Evolutionary conservation across 2,329 filamentous ascomycete species (phyloP).

Genomic region (Septoria petroselini): DNA sequence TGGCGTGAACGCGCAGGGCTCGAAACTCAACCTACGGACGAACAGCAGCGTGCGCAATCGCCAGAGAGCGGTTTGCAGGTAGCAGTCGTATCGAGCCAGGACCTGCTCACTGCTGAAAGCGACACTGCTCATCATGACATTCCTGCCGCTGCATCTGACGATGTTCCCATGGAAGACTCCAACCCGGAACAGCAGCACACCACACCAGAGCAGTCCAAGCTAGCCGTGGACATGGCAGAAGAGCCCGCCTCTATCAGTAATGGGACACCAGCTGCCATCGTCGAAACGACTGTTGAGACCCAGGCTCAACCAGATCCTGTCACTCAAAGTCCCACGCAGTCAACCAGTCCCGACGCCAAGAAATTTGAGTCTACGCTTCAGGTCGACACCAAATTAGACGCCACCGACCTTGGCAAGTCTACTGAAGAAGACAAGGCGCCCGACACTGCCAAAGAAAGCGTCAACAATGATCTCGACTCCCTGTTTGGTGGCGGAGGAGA

Average conservation of each 20-base stretch:
- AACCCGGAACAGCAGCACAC: slow-evolving; percentile 10
- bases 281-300: background rate
- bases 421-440: slow-evolving; percentile 28
- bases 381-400: slow-evolving; percentile 14
- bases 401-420: slow-evolving; percentile 11
- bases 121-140: background rate
- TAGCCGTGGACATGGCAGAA: background rate
- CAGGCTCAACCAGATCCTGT: background rate
- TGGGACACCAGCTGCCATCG: background rate
- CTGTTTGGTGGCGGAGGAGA: slow-evolving; percentile 36
- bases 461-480: slow-evolving; percentile 37
- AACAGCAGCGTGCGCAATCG: background rate
- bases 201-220: background rate
- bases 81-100: background rate
- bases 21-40: background rate
- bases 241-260: background rate
- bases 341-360: slow-evolving; percentile 5
- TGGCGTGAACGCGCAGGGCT: slow-evolving; percentile 26
- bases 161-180: slow-evolving; percentile 16
- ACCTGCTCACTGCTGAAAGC: background rate
- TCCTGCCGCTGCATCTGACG: slow-evolving; percentile 7
- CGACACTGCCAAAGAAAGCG: slow-evolving; percentile 28
- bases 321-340: background rate
- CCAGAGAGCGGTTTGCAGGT: too few species aligned
- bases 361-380: slow-evolving; percentile 15